phyloP scores from a whole-genome alignment of 2,329 filamentous ascomycete genomes.

The Fusarium sp. region DNA sequence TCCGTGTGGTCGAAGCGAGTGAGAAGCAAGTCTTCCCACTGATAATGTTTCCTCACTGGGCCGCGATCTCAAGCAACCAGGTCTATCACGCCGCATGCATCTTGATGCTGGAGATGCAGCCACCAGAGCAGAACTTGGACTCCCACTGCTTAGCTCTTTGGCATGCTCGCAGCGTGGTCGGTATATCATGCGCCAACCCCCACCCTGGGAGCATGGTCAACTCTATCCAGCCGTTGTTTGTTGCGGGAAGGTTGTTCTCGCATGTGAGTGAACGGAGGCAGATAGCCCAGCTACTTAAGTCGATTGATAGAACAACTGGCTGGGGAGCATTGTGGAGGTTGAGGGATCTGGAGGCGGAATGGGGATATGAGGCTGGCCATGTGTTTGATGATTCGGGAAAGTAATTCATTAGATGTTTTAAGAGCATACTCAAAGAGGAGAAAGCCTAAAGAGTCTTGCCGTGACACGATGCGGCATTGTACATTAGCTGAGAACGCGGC shows the following conservation, averaged over 20 bases:
- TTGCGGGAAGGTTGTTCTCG: constrained; percentile 62
- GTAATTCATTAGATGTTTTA: neutral
- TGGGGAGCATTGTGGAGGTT: constrained; percentile 64
- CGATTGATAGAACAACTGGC: constrained; percentile 60
- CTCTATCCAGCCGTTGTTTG: constrained; percentile 63
- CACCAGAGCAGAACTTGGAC: constrained; percentile 43
- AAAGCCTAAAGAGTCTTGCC: neutral
- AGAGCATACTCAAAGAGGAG: neutral
- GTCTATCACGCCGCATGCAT: constrained; percentile 64
- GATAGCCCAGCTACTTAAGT: constrained; percentile 53
- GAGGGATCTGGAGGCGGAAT: constrained; percentile 56
- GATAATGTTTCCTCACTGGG: constrained; percentile 61
- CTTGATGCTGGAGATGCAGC: constrained; percentile 58
- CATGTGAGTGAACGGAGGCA: constrained; percentile 53
- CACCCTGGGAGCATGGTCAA: constrained; percentile 64
- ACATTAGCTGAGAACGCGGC: neutral
- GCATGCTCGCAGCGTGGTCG: constrained; percentile 63
- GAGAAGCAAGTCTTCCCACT: constrained; percentile 55
- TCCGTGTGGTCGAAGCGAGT: constrained; percentile 39
- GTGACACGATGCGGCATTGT: neutral
- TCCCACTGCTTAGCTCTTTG: constrained; percentile 46
- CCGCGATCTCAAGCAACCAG: constrained; percentile 65
- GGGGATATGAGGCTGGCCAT: constrained; percentile 46
- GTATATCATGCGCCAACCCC: constrained; percentile 63
- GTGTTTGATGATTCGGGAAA: constrained; percentile 5